Conservation (phyloP, 179 eudicot genomes). For the Camellia oleifera region DNA sequence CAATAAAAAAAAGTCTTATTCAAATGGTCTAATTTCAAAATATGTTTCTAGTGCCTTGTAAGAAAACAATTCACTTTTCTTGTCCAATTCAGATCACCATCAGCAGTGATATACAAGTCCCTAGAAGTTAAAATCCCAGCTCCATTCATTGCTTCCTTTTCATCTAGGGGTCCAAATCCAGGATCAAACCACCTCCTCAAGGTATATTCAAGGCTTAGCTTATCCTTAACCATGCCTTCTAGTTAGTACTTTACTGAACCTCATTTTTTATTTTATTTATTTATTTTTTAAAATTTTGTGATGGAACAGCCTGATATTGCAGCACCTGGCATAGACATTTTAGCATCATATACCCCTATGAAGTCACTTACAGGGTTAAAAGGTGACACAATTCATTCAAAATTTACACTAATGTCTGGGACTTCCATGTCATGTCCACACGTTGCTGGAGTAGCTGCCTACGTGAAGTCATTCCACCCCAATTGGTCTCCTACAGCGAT, state of each 20-base stretch:
- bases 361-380: constrained; percentile 65
- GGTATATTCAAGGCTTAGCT: constrained; percentile 32
- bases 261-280: neutral
- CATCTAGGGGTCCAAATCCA: constrained; percentile 88
- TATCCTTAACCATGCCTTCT: neutral
- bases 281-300: no score
- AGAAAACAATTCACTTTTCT: neutral
- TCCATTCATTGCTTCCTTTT: constrained; percentile 73
- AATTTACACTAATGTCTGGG: constrained; percentile 81
- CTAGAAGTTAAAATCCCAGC: constrained; percentile 55
- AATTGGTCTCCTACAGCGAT: constrained; percentile 87
- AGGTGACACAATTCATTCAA: constrained; percentile 69
- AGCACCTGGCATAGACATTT: constrained; percentile 86
- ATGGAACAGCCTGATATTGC: constrained; percentile 73
- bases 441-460: constrained; percentile 77
- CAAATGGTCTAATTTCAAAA: no score
- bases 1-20: no score
- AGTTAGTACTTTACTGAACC: neutral
- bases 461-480: constrained; percentile 82
- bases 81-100: constrained; percentile 43
- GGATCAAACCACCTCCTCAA: constrained; percentile 67
- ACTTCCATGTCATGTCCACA: constrained; percentile 97
- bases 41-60: no score
- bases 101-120: constrained; percentile 59
- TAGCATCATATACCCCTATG: constrained; percentile 81